These are phyloP conservation scores for Erythrobasidium hasegawianum DNA, from an alignment of 1,284 basidiomycete genomes.

Conservation along the genomic window DNA sequence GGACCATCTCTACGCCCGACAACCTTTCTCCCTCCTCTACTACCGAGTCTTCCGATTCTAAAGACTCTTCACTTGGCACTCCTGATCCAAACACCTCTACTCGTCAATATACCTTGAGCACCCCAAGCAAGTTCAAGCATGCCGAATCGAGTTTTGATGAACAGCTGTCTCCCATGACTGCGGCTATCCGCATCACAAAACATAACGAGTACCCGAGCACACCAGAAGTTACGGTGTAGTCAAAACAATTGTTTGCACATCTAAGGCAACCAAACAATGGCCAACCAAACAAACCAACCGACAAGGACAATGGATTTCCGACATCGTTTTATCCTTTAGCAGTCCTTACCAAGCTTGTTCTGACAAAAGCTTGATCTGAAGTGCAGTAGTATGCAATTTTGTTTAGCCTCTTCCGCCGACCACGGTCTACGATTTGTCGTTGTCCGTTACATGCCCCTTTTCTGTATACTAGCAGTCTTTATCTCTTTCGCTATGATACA, in stretches of 20 bases:
- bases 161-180: conserved; percentile 28
- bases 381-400: too few relatives aligned
- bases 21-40: conserved; percentile 26
- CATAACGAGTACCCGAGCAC: background rate
- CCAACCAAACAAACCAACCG: too few relatives aligned
- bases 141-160: background rate
- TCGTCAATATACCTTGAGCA: background rate
- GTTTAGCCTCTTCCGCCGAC: too few relatives aligned
- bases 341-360: too few relatives aligned
- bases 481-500: background rate
- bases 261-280: too few relatives aligned
- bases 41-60: conserved; percentile 10
- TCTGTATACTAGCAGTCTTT: conserved; percentile 3
- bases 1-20: conserved; percentile 10
- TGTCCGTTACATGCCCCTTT: too few relatives aligned
- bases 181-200: conserved; percentile 7
- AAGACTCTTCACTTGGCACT: conserved; percentile 16
- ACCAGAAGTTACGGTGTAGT: too few relatives aligned
- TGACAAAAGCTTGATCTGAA: too few relatives aligned
- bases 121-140: background rate
- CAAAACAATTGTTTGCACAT: too few relatives aligned
- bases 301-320: too few relatives aligned
- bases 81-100: conserved; percentile 8
- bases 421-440: too few relatives aligned
- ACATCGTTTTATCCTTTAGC: too few relatives aligned